Evolutionary conservation across 2,329 filamentous ascomycete genomes (phyloP), one percentile per base, ranked within the genome.

Genomic region (Thermomyces lanuginosus): DNA sequence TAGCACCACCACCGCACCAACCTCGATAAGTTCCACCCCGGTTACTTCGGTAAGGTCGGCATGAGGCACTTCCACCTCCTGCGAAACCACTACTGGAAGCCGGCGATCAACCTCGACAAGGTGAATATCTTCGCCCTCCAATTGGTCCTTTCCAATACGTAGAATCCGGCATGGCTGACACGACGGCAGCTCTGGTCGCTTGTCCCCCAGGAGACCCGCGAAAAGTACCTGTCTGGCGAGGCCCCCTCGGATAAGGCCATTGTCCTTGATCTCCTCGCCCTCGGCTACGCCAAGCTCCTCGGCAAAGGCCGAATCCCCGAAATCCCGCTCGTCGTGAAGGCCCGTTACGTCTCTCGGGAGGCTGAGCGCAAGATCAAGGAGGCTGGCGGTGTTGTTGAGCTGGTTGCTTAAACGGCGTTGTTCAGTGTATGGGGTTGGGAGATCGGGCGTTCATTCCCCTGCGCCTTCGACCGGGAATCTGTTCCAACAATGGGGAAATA

Each of bases 281-380:
- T 92, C 61, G 89, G 91, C 49, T 98, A 95, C 76, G 80, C 83
- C 56, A 98, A 98, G 71, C 75, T 98, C 45, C 79, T 98, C 57
- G 91, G 89, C 60, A 98, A 98, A 76, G 89, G 89, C 63, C 76
- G 86, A 55, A 69, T 95, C 51, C 86, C 89, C 53, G 69, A 86
- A 55, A 72, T 95, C 52, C 89, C 89, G 45, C 63, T 98, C 51
- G 81, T 98, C 52, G 84, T 98, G 45, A 81, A 81, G 56, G 86
- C 89, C 47, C 71, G 89, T 59, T 95, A 83, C 69, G 80, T 98
- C 64, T 83, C 76, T 71, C 78, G 79, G 59, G 76, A 92, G 60
- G 89, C 89, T 45, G 89, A 98, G 77, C 71, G 81, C 68, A 98
- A 98, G 79, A 93, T 98, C 65, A 92, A 80, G 60, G 82, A 89